Percentiles rank a stretch among this genome's conserved stretches.
Evolutionary conservation across 495 filamentous ascomycete species (phyloP).

Genomic region (Hypoxylon perforatum): DNA sequence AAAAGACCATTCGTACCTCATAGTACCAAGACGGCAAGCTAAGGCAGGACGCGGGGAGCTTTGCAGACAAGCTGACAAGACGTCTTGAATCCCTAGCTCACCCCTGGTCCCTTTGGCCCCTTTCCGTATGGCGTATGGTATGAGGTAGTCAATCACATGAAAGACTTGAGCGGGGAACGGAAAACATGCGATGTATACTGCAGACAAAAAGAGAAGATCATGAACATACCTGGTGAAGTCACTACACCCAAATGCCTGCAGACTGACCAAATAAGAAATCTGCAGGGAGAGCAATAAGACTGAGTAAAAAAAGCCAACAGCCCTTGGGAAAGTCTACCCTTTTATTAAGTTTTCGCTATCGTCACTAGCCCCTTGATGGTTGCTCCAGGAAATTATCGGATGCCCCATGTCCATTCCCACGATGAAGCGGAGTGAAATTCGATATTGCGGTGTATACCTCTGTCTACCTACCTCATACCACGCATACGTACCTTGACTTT

Average conservation of each 20-base stretch:
- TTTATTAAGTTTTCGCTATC: slow-evolving; percentile 34
- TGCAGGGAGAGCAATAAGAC: slow-evolving; percentile 16
- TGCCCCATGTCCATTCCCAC: slow-evolving; percentile 28
- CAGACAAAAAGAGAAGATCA: slow-evolving; percentile 30
- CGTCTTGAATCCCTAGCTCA: background rate
- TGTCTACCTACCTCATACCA: slow-evolving; percentile 1
- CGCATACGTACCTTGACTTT: too few species aligned
- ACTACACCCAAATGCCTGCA: slow-evolving; percentile 14
- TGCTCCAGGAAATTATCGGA: slow-evolving; percentile 39
- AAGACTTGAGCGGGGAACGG: slow-evolving; percentile 23
- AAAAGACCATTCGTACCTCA: background rate
- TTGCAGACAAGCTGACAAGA: too few species aligned
- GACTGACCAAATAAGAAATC: slow-evolving; percentile 16
- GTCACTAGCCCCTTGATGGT: slow-evolving; percentile 16
- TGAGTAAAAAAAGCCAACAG: slow-evolving; percentile 2
- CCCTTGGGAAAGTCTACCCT: slow-evolving; percentile 26
- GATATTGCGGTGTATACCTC: slow-evolving; percentile 42
- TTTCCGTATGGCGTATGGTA: background rate
- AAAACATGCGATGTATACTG: slow-evolving; percentile 24
- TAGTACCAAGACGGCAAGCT: background rate
- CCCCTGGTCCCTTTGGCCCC: background rate
- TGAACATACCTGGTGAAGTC: slow-evolving; percentile 30
- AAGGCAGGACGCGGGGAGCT: slow-evolving; percentile 4
- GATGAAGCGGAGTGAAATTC: slow-evolving; percentile 38
- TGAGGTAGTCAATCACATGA: slow-evolving; percentile 35